Conservation (phyloP, 2,329 filamentous ascomycete species). For the Calonectria crousiana region DNA sequence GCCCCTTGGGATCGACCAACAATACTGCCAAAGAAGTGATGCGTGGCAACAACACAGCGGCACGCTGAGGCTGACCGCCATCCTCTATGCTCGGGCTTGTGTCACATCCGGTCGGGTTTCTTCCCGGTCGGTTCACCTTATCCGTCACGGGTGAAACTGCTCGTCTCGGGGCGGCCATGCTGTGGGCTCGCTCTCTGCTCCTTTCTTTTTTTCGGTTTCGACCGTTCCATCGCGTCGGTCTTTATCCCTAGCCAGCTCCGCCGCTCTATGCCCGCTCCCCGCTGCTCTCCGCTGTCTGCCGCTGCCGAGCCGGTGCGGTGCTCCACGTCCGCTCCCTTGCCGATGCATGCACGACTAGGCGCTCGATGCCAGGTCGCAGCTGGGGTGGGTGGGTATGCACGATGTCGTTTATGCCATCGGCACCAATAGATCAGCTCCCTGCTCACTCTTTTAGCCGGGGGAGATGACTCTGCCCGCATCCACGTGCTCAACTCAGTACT, state of each 20-base stretch:
- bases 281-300: constrained; percentile 12
- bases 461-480: constrained; percentile 25
- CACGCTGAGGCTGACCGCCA: constrained; percentile 13
- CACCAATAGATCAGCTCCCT: constrained; percentile 6
- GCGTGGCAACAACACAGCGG: constrained; percentile 6
- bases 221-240: constrained; percentile 18
- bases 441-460: constrained; percentile 17
- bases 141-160: constrained; percentile 4
- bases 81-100: background rate
- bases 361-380: constrained; percentile 20
- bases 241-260: constrained; percentile 16
- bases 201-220: constrained; percentile 10
- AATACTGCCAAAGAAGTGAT: background rate
- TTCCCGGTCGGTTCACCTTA: constrained; percentile 19
- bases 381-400: constrained; percentile 16
- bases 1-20: constrained; percentile 7
- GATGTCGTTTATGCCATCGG: constrained; percentile 20
- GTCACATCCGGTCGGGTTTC: constrained; percentile 24
- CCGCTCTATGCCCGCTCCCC: constrained; percentile 1
- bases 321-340: constrained; percentile 5
- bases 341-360: constrained; percentile 13
- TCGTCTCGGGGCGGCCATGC: background rate
- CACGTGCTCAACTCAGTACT: constrained; percentile 4
- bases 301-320: constrained; percentile 17
- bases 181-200: background rate